Evolutionary conservation across 495 filamentous ascomycete genomes (phyloP).

Genomic region (Barbatosphaeria neglecta): DNA sequence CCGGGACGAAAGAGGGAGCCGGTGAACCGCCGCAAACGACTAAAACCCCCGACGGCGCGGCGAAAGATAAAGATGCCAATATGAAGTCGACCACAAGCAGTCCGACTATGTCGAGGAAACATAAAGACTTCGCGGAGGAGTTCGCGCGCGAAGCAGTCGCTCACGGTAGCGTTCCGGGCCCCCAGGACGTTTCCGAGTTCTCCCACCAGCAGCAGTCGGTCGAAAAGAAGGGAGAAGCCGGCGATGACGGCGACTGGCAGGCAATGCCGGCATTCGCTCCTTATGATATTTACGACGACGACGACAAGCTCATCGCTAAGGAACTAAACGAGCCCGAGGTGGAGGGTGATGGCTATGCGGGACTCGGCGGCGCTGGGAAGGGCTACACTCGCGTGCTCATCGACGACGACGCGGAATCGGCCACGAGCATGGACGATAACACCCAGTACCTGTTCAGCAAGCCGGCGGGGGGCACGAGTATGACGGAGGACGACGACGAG

Average conservation of each 20-base stretch:
- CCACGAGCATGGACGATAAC: conserved; percentile 94
- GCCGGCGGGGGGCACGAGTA: conserved; percentile 43
- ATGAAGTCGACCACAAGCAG: background rate
- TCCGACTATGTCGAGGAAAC: conserved; percentile 5
- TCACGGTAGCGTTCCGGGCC: background rate
- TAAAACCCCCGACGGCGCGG: conserved; percentile 1
- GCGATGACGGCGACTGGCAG: conserved; percentile 68
- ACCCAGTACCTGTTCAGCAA: conserved; percentile 85
- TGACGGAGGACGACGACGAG: conserved; percentile 63
- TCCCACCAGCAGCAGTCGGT: conserved; percentile 22
- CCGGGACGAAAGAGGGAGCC: background rate
- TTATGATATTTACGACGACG: conserved; percentile 91
- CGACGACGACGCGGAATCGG: conserved; percentile 87
- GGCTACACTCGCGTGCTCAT: conserved; percentile 89
- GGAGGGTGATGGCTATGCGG: conserved; percentile 58
- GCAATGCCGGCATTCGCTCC: conserved; percentile 86
- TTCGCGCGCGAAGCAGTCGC: conserved; percentile 8
- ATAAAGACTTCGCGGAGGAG: conserved; percentile 6
- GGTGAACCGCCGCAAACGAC: conserved; percentile 3
- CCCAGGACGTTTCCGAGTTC: background rate
- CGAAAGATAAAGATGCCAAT: conserved; percentile 5
- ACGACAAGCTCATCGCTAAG: conserved; percentile 72
- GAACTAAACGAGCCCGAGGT: conserved; percentile 62
- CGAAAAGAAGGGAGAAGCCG: conserved; percentile 36
- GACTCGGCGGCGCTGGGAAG: conserved; percentile 76